Conservation (phyloP, 2,329 filamentous ascomycete genomes). For the Pseudogymnoascus sp. region DNA sequence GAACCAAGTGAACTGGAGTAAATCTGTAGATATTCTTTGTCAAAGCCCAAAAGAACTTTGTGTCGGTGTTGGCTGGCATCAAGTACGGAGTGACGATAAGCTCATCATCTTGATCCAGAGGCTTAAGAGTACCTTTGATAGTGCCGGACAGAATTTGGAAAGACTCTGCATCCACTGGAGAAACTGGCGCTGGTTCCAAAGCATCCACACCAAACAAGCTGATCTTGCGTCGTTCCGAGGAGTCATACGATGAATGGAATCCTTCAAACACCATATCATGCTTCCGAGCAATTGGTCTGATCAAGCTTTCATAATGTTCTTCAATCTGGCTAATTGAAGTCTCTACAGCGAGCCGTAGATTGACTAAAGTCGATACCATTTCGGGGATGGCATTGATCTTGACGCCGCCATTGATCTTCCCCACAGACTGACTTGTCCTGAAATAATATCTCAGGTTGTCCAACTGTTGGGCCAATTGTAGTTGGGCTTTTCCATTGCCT, state of each 20-base stretch:
- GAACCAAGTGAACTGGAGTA: constrained; percentile 22
- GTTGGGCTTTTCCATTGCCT: constrained; percentile 31
- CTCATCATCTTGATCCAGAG: constrained; percentile 14
- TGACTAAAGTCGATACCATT: constrained; percentile 42
- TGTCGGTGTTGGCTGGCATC: constrained; percentile 22
- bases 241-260: constrained; percentile 13
- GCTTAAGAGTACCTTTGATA: constrained; percentile 12
- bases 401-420: constrained; percentile 45
- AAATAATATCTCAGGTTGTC: constrained; percentile 9
- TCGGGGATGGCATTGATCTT: constrained; percentile 53
- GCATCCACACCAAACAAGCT: constrained; percentile 24
- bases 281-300: constrained; percentile 22
- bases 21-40: constrained; percentile 34
- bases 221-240: constrained; percentile 28
- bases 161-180: constrained; percentile 25
- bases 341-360: constrained; percentile 41
- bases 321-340: constrained; percentile 33
- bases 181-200: constrained; percentile 30
- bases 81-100: constrained; percentile 18
- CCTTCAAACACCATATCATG: constrained; percentile 30
- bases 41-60: constrained; percentile 25
- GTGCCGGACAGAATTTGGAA: constrained; percentile 19
- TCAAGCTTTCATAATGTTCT: constrained; percentile 19
- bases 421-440: constrained; percentile 37
- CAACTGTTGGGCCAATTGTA: constrained; percentile 21